Percentiles rank a stretch among this genome's conserved stretches.
Conservation (phyloP, 192 early-diverging fungal genomes). For the Coemansia sp. region DNA sequence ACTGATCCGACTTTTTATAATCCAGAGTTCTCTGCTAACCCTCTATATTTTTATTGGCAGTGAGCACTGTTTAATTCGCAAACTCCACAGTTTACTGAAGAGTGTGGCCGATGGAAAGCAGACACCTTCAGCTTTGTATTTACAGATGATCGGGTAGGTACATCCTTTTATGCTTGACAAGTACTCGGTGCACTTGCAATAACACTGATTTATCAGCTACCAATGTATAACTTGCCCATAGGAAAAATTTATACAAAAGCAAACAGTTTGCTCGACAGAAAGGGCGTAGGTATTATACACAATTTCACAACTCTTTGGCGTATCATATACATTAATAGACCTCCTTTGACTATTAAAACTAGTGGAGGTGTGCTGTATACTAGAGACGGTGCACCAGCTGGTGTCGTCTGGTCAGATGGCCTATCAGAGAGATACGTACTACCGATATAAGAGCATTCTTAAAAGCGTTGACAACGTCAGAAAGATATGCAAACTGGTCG, state of each 20-base stretch:
- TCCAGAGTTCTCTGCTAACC: not conserved
- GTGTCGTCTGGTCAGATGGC: constrained; percentile 29
- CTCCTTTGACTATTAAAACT: not conserved
- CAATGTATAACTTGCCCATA: not conserved
- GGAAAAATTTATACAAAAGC: not conserved
- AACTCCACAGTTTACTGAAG: not conserved
- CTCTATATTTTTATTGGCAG: not conserved
- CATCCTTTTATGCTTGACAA: not conserved
- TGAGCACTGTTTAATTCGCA: not conserved
- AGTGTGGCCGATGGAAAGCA: not conserved
- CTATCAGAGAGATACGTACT: constrained; percentile 48
- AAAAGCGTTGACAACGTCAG: constrained; percentile 43
- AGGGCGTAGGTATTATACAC: constrained; percentile 15
- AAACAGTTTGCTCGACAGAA: not conserved
- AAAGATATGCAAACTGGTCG: constrained; percentile 25
- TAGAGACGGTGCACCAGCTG: constrained; percentile 18
- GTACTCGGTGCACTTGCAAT: not conserved
- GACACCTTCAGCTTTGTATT: not conserved
- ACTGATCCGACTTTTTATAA: not conserved
- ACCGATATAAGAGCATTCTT: constrained; percentile 28
- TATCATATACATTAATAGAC: not conserved
- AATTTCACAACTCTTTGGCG: not conserved
- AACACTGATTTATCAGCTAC: not conserved
- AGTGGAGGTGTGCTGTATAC: constrained; percentile 29
- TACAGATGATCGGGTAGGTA: not conserved